Evolutionary conservation across 1,284 basidiomycete species (phyloP).

Genomic region (Cryptococcus wingfieldii): DNA sequence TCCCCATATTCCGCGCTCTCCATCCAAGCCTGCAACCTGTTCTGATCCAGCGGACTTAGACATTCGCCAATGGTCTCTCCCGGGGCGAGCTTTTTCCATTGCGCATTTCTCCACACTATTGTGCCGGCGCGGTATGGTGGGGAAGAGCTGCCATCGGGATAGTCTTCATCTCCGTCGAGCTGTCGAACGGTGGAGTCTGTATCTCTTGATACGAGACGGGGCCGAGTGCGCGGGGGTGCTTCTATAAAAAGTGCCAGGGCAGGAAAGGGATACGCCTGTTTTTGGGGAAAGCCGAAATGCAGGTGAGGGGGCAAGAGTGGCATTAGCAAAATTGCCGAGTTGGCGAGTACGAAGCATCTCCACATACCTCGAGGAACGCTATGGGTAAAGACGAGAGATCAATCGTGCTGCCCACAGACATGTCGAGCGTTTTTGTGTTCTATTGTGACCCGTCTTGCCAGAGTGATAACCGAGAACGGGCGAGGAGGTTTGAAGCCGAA

Average conservation of each 20-base stretch:
- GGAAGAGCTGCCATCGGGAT: conserved; percentile 18
- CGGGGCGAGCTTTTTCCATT: conserved; percentile 20
- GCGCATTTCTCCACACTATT: conserved; percentile 28
- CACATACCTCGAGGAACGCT: conserved; percentile 34
- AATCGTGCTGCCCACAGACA: neutral
- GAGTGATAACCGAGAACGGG: conserved; percentile 11
- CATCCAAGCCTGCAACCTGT: conserved; percentile 27
- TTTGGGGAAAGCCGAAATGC: neutral
- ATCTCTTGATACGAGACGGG: conserved; percentile 26
- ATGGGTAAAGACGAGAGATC: conserved; percentile 25
- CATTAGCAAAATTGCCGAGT: neutral
- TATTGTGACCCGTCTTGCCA: too few species aligned
- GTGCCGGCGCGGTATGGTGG: neutral
- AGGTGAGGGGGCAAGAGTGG: too few species aligned
- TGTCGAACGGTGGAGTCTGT: conserved; percentile 32
- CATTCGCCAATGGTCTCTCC: conserved; percentile 21
- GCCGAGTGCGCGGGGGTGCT: conserved; percentile 6
- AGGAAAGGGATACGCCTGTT: conserved; percentile 35
- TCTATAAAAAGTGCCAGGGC: conserved; percentile 29
- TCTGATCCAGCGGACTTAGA: conserved; percentile 14
- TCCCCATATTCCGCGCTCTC: conserved; percentile 16
- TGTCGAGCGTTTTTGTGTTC: neutral
- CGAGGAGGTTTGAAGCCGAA: neutral
- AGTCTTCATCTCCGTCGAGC: conserved; percentile 15
- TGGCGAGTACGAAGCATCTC: neutral